These are phyloP conservation scores for Melanopsichium pennsylvanicum DNA, from an alignment of 1,284 basidiomycete species.

Conservation along the genomic window DNA sequence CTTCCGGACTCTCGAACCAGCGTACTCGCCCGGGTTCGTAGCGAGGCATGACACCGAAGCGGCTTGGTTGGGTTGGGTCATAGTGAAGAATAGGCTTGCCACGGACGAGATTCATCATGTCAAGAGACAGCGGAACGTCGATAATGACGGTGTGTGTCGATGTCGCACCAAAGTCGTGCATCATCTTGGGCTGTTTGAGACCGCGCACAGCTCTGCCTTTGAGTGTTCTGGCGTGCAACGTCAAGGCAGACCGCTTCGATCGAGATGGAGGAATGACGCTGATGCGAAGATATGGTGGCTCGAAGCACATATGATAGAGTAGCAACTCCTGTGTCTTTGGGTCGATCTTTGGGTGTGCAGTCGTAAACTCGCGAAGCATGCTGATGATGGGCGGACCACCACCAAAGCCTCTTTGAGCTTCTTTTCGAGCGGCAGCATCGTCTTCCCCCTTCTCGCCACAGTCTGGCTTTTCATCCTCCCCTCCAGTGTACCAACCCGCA, in stretches of 20 bases:
- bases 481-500: constrained; percentile 66
- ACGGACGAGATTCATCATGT: constrained; percentile 68
- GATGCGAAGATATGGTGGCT: constrained; percentile 67
- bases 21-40: constrained; percentile 61
- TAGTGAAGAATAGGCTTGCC: constrained; percentile 69
- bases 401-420: constrained; percentile 26
- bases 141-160: constrained; percentile 67
- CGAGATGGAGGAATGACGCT: constrained; percentile 66
- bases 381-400: constrained; percentile 33
- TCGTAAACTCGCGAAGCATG: constrained; percentile 69
- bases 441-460: neutral
- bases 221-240: constrained; percentile 19
- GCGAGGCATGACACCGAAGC: constrained; percentile 69
- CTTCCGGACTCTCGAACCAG: constrained; percentile 67
- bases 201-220: constrained; percentile 54
- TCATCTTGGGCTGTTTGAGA: constrained; percentile 66
- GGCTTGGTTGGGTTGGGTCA: constrained; percentile 65
- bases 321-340: constrained; percentile 68
- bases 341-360: constrained; percentile 68
- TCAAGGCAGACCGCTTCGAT: neutral
- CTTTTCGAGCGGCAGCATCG: neutral
- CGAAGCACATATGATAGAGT: constrained; percentile 68
- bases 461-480: constrained; percentile 38
- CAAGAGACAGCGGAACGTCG: constrained; percentile 69
- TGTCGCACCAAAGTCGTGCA: constrained; percentile 70